Conservation (phyloP, 2,329 filamentous ascomycete genomes). For the Xylaria sp. region DNA sequence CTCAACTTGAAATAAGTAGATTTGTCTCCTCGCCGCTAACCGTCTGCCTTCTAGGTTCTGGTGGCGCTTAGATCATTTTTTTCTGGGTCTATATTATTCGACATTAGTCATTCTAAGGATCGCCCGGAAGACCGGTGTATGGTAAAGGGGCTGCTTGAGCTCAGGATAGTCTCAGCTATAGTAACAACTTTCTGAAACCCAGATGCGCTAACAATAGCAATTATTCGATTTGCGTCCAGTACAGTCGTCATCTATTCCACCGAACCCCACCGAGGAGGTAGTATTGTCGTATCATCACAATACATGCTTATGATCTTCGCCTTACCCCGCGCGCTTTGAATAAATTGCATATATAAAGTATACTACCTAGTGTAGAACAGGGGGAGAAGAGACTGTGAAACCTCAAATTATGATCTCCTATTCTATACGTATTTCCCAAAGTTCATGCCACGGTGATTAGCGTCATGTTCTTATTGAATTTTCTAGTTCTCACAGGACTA, state of each 20-base stretch:
- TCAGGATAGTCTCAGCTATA: background rate
- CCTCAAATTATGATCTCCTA: background rate
- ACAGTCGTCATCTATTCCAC: constrained; percentile 9
- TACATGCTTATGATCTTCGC: constrained; percentile 18
- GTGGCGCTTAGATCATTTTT: background rate
- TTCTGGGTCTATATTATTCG: background rate
- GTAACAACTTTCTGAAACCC: background rate
- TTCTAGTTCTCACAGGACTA: constrained; percentile 9
- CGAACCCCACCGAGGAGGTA: constrained; percentile 25
- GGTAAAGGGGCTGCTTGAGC: background rate
- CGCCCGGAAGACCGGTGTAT: background rate
- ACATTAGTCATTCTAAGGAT: background rate
- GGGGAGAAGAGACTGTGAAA: background rate
- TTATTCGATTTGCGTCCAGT: background rate
- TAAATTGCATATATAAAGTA: constrained; percentile 13
- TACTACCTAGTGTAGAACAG: background rate
- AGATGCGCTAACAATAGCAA: background rate
- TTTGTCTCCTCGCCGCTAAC: no score
- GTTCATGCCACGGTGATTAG: background rate
- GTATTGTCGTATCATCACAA: constrained; percentile 8
- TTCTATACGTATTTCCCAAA: background rate
- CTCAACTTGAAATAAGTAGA: no score
- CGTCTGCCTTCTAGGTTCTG: background rate
- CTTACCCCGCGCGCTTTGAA: constrained; percentile 26
- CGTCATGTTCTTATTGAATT: constrained; percentile 18